Base-by-base conservation (phyloP, 164 flowering plant genomes). In the Echeveria elegans region DNA sequence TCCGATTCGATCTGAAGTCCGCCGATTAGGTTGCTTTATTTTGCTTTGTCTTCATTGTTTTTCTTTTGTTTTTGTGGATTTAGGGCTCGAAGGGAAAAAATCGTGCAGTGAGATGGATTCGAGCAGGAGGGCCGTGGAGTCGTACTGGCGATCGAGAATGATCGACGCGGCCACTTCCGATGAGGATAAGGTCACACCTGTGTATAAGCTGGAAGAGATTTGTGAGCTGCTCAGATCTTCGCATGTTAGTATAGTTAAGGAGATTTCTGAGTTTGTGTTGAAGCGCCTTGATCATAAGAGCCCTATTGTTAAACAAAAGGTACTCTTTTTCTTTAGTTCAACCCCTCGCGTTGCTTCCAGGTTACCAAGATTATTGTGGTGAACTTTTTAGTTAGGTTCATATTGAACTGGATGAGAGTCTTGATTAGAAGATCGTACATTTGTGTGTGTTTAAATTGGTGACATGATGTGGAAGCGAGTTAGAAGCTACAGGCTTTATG, bases 131-230 rank as follows among this genome's bases (percentile, higher is more conserved):
- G 99, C 97, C 19, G 99, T 94, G 64, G 99, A 94, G 64, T 82
- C 99, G 15, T 91, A 94, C 74, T 91, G 99, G 99, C 86, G 99
- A 74, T 91, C 93, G 66, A 78, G 85, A 70, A 83, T 89, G 90
- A 78, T 88, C 66, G 98, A 92, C 70, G 90, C 70, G 1, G 98
- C 86, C 5, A 92, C 98, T 1, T 78, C 90, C 1, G 93, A 91
- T 62, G 99, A 94, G 69, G 95, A 91, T 68, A 94, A 94, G 75
- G 93, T 94, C 47, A 70, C 99, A 32, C 92, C 99, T 34, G 97
- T 94, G 8, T 88, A 86, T 74, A 94, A 94, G 69, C 74, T 89
- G 68, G 96, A 94, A 67, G 98, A 92, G 76, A 82, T 92, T 68
- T 90, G 96, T 69, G 90, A 91, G 69, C 89, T 91, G 40, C 81